phyloP scores from a whole-genome alignment of 306 rosid genomes.

The Cyclanthera cordifolia region DNA sequence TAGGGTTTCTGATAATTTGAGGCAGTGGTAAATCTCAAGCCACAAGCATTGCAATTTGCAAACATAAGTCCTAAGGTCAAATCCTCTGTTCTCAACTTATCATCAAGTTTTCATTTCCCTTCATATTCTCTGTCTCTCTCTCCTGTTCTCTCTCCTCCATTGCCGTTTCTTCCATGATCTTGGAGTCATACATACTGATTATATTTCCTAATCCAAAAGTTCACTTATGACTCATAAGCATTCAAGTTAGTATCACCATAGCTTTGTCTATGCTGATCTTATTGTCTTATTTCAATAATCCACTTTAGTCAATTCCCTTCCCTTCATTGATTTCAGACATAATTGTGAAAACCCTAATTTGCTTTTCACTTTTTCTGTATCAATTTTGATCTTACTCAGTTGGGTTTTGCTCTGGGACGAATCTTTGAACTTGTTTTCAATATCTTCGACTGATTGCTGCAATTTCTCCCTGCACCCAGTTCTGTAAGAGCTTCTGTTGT shows the following conservation, averaged over 20 bases:
- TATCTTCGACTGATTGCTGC: background rate
- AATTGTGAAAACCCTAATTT: constrained; percentile 11
- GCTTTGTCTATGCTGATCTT: background rate
- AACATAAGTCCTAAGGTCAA: background rate
- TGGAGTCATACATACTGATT: background rate
- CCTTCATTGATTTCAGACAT: background rate
- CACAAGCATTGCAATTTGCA: constrained; percentile 2
- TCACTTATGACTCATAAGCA: background rate
- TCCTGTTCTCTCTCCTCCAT: background rate
- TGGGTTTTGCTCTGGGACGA: background rate
- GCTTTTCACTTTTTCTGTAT: background rate
- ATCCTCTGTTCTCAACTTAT: constrained; percentile 17
- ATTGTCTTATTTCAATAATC: background rate
- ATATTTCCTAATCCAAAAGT: background rate
- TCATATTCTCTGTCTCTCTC: background rate
- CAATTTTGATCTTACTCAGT: background rate
- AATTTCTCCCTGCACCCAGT: constrained; percentile 9
- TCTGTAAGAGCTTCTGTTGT: background rate
- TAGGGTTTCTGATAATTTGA: constrained; percentile 4
- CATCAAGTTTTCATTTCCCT: background rate
- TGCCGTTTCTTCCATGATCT: background rate
- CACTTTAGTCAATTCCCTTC: background rate
- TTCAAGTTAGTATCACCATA: constrained; percentile 1
- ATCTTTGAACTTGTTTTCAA: background rate
- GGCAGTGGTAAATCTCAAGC: background rate